A percentile compares a stretch with the other conserved stretches of the same genome.
These are phyloP conservation scores for Coprinopsis sp. DNA, from an alignment of 768 basidiomycete genomes.

Conservation along the genomic window DNA sequence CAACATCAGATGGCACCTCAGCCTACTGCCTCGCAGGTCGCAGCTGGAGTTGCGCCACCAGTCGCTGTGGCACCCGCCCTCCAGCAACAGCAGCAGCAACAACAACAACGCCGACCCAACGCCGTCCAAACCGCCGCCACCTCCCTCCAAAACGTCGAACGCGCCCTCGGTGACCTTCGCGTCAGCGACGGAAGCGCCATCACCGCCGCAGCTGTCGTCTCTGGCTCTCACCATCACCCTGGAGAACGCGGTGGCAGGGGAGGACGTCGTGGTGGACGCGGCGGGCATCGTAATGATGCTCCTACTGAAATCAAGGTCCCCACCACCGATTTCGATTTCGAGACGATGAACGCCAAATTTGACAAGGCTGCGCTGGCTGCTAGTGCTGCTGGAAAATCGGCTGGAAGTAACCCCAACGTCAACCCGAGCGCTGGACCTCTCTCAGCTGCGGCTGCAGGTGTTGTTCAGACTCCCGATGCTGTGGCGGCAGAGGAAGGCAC, in stretches of 20 bases:
- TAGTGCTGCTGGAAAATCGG: conserved; percentile 16
- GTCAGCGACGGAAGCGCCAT: conserved; percentile 26
- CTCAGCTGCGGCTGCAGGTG: conserved; percentile 26
- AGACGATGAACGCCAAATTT: conserved; percentile 71
- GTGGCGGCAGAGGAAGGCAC: conserved; percentile 18
- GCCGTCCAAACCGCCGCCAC: conserved; percentile 69
- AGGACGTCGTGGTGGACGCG: conserved; percentile 18
- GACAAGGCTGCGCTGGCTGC: conserved; percentile 61
- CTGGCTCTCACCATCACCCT: conserved; percentile 5
- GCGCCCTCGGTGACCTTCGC: conserved; percentile 49
- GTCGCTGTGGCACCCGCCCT: not conserved
- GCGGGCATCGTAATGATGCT: conserved; percentile 14
- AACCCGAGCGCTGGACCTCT: too few species aligned
- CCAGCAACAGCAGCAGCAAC: conserved; percentile 10
- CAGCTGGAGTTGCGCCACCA: conserved; percentile 9
- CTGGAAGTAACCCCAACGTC: conserved; percentile 3
- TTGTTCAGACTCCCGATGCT: conserved; percentile 16
- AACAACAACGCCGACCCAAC: conserved; percentile 28
- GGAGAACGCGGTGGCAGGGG: conserved; percentile 23
- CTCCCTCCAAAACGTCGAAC: conserved; percentile 64
- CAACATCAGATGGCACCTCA: conserved; percentile 9
- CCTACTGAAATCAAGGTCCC: conserved; percentile 57
- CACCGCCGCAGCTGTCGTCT: conserved; percentile 6
- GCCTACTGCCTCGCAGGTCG: conserved; percentile 7
- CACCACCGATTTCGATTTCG: conserved; percentile 77